Evolutionary conservation across 192 early-diverging fungal genomes (phyloP).

Genomic region (Linnemannia exigua): DNA sequence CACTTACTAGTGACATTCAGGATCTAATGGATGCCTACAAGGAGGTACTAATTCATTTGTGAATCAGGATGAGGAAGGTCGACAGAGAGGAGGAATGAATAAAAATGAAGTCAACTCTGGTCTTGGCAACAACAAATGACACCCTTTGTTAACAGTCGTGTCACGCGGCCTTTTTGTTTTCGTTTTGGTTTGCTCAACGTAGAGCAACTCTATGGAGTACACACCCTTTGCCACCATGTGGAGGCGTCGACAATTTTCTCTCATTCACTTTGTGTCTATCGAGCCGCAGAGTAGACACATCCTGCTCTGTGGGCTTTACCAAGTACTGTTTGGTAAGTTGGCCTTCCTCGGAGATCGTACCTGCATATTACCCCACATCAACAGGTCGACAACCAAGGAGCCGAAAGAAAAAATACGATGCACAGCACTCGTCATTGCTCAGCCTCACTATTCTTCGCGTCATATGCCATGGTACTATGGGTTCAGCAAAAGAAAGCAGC

Average conservation of each 20-base stretch:
- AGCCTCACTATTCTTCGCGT: neutral
- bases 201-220: constrained; percentile 22
- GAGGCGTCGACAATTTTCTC: constrained; percentile 5
- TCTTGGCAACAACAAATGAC: neutral
- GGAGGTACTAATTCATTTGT: neutral
- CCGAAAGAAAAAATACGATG: neutral
- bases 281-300: neutral
- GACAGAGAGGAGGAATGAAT: neutral
- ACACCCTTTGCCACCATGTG: constrained; percentile 13
- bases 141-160: neutral
- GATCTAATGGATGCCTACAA: neutral
- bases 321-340: constrained; percentile 16
- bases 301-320: constrained; percentile 6
- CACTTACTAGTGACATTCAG: neutral
- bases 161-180: too few relatives aligned
- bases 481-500: too few relatives aligned
- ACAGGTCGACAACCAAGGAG: neutral
- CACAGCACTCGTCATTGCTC: neutral
- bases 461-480: neutral
- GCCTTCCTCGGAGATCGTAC: neutral
- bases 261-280: constrained; percentile 23
- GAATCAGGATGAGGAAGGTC: too few relatives aligned
- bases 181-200: neutral
- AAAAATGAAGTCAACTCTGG: neutral
- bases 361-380: neutral